phyloP scores from a whole-genome alignment of 169 alveolate species.

The Haemoproteus tartakovskyi region DNA sequence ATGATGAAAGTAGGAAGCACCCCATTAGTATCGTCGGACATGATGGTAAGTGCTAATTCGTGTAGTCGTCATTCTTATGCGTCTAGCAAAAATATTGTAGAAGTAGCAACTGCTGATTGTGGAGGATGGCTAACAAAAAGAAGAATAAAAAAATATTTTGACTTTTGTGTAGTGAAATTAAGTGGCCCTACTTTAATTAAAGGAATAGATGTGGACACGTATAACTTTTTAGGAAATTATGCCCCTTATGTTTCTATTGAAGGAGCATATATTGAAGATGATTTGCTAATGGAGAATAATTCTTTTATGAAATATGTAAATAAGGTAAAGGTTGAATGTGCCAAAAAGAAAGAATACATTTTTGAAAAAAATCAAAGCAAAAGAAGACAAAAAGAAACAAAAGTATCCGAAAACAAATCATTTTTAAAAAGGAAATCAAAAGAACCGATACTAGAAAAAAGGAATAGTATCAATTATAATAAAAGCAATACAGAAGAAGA shows the following conservation, averaged over 20 bases:
- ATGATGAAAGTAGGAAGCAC: neutral
- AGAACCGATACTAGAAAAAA: neutral
- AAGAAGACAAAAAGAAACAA: neutral
- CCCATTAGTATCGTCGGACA: neutral
- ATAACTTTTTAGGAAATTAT: constrained; percentile 68
- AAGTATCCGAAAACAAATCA: too few relatives aligned
- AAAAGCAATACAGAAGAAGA: constrained; percentile 9
- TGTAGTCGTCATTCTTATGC: too few relatives aligned
- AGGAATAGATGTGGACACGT: constrained; percentile 69
- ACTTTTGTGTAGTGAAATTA: constrained; percentile 64
- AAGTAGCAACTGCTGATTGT: constrained; percentile 3
- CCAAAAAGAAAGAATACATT: constrained; percentile 3
- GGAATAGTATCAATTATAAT: too few relatives aligned
- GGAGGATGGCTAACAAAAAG: constrained; percentile 75
- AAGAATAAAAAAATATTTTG: constrained; percentile 68
- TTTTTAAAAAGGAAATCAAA: too few relatives aligned
- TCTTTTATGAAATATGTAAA: constrained; percentile 54
- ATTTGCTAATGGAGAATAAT: constrained; percentile 8
- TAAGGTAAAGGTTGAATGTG: constrained; percentile 1
- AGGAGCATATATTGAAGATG: constrained; percentile 67
- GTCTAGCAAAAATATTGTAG: neutral
- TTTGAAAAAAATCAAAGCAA: neutral
- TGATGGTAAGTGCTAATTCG: neutral
- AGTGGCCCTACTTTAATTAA: constrained; percentile 65
- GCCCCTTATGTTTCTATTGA: constrained; percentile 70